Percentiles rank a stretch among this genome's conserved stretches.
phyloP scores from a whole-genome alignment of 1,139 yeast species.

The Eremothecium gossypii region DNA sequence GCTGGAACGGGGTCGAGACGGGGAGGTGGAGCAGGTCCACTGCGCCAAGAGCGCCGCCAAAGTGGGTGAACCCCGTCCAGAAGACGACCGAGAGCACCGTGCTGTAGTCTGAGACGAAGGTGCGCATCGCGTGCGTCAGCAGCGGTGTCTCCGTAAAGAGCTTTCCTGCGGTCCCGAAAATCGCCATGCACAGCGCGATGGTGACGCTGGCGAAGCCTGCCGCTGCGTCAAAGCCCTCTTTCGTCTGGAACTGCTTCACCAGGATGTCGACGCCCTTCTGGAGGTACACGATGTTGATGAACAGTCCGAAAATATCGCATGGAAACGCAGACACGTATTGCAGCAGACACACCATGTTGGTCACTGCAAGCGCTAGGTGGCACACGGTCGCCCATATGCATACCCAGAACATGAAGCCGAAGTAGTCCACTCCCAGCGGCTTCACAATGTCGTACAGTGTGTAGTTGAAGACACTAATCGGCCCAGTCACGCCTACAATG shows the following conservation, averaged over 20 bases:
- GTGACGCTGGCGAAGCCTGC: slow-evolving; percentile 72
- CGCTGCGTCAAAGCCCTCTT: slow-evolving; percentile 31
- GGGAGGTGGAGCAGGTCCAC: slow-evolving; percentile 55
- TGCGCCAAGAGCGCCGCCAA: slow-evolving; percentile 61
- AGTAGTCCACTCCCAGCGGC: slow-evolving; percentile 41
- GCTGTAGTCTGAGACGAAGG: slow-evolving; percentile 75
- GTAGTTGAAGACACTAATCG: slow-evolving; percentile 81
- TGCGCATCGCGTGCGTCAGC: slow-evolving; percentile 51
- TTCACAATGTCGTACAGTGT: slow-evolving; percentile 77
- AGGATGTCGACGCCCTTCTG: slow-evolving; percentile 85
- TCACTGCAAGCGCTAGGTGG: slow-evolving; percentile 64
- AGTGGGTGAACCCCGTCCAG: slow-evolving; percentile 85
- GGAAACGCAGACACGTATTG: slow-evolving; percentile 72
- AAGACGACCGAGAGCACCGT: slow-evolving; percentile 76
- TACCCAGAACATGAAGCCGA: slow-evolving; percentile 94
- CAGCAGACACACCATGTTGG: slow-evolving; percentile 61
- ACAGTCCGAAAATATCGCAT: slow-evolving; percentile 89
- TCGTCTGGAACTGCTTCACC: slow-evolving; percentile 51
- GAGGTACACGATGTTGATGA: slow-evolving; percentile 80
- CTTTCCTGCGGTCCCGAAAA: slow-evolving; percentile 62
- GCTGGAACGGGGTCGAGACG: slow-evolving; percentile 63
- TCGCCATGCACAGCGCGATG: slow-evolving; percentile 61
- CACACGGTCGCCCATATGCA: slow-evolving; percentile 84
- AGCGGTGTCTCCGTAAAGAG: slow-evolving; percentile 53
- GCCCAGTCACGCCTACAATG: slow-evolving; percentile 97